Evolutionary conservation across 257 asterid genomes (phyloP).

Genomic region (Solanum clarkiae): DNA sequence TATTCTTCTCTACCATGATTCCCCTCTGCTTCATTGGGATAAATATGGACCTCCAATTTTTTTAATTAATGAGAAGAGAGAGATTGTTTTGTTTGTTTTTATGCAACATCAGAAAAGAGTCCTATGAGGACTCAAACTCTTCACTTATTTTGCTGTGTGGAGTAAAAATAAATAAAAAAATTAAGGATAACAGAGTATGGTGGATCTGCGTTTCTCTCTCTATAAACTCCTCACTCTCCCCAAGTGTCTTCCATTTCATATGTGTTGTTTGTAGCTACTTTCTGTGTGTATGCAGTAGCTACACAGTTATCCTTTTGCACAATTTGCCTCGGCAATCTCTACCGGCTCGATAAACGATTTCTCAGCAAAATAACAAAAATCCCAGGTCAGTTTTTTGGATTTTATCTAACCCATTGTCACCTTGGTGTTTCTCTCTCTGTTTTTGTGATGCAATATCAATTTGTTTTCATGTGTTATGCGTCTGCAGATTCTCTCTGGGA

Average conservation of each 20-base stretch:
- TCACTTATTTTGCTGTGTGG: not conserved
- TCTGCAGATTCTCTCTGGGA: conserved; percentile 43
- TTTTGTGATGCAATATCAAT: conserved; percentile 37
- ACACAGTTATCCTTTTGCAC: not conserved
- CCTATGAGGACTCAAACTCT: not conserved
- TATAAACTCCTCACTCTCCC: not conserved
- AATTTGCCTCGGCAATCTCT: conserved; percentile 33
- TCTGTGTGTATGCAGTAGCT: not conserved
- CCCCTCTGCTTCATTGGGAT: not conserved
- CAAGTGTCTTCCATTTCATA: not conserved
- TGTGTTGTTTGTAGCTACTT: not conserved
- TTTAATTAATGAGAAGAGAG: not conserved
- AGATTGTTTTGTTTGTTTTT: not conserved
- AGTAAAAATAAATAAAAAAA: not conserved
- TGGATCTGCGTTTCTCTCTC: conserved; percentile 5
- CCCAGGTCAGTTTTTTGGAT: conserved; percentile 60
- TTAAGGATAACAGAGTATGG: not conserved
- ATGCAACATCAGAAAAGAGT: not conserved
- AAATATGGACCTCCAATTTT: not conserved
- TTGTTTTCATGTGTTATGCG: conserved; percentile 35
- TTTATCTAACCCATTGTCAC: conserved; percentile 25
- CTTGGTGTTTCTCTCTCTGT: conserved; percentile 5
- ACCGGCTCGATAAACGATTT: conserved; percentile 23
- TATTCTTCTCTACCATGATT: not conserved
- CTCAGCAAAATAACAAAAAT: conserved; percentile 13